These are phyloP conservation scores for Pseudogymnoascus pannorum DNA, from an alignment of 2,329 filamentous ascomycete species.

Conservation along the genomic window DNA sequence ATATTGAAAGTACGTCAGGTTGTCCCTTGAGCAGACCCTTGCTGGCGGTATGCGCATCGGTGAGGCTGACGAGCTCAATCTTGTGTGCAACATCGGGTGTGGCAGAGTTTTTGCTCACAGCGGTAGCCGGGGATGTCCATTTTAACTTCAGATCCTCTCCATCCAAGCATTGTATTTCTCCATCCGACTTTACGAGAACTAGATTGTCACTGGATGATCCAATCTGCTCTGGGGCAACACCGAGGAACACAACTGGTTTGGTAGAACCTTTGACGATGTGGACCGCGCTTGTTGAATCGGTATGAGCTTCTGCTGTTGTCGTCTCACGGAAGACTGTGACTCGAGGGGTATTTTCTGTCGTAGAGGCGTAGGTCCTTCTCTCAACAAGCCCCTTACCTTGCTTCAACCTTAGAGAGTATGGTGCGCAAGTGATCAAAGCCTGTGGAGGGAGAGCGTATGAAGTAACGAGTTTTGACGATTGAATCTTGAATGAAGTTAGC, in stretches of 20 bases:
- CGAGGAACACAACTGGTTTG: constrained; percentile 38
- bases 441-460: constrained; percentile 62
- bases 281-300: constrained; percentile 42
- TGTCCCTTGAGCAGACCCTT: constrained; percentile 41
- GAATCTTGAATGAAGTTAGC: constrained; percentile 38
- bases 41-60: constrained; percentile 26
- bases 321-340: constrained; percentile 54
- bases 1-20: constrained; percentile 43
- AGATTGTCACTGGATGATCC: constrained; percentile 31
- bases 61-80: constrained; percentile 28
- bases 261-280: constrained; percentile 35
- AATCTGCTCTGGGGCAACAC: constrained; percentile 26
- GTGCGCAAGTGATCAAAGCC: constrained; percentile 54
- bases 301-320: constrained; percentile 43
- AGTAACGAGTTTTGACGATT: constrained; percentile 54
- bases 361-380: constrained; percentile 56
- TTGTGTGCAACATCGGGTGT: constrained; percentile 25
- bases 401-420: constrained; percentile 46
- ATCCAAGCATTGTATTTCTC: constrained; percentile 53
- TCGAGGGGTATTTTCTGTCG: constrained; percentile 39
- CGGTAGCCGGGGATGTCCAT: constrained; percentile 38
- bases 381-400: constrained; percentile 39
- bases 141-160: constrained; percentile 44
- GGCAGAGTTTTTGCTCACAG: constrained; percentile 28
- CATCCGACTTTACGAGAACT: constrained; percentile 51